Conservation (phyloP, 768 basidiomycete genomes). For the Phlebiopsis flavidoalba region DNA sequence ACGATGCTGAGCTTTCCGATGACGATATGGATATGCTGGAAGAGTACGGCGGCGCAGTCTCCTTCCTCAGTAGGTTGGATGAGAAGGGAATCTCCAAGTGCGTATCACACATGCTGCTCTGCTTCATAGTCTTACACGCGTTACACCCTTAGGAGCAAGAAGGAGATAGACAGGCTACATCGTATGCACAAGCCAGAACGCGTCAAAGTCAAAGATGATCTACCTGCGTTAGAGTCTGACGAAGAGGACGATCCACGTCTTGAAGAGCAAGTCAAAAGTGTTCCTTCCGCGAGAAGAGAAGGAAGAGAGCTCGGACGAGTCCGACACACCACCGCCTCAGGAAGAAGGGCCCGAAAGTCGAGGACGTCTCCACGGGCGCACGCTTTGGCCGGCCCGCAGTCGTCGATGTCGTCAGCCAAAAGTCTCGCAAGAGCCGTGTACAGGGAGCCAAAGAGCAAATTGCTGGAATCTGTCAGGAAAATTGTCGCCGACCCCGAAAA, state of each 20-base stretch:
- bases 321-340: slow-evolving; percentile 19
- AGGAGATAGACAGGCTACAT: slow-evolving; percentile 70
- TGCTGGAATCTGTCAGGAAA: slow-evolving; percentile 88
- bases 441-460: slow-evolving; percentile 90
- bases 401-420: slow-evolving; percentile 60
- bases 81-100: slow-evolving; percentile 78
- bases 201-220: slow-evolving; percentile 40
- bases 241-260: slow-evolving; percentile 59
- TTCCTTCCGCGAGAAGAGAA: slow-evolving; percentile 20
- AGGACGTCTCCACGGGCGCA: slow-evolving; percentile 78
- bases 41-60: slow-evolving; percentile 55
- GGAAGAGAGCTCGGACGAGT: slow-evolving; percentile 31
- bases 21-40: slow-evolving; percentile 63
- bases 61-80: slow-evolving; percentile 72
- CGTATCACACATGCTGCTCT: slow-evolving; percentile 16
- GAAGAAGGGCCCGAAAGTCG: slow-evolving; percentile 32
- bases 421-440: slow-evolving; percentile 61
- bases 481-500: slow-evolving; percentile 94
- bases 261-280: slow-evolving; percentile 43
- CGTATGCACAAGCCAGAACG: slow-evolving; percentile 56
- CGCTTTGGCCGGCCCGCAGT: slow-evolving; percentile 86
- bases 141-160: slow-evolving; percentile 64
- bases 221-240: slow-evolving; percentile 67
- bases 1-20: slow-evolving; percentile 58
- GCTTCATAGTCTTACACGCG: not conserved